Evolutionary conservation across 495 filamentous ascomycete genomes (phyloP), one percentile per base, ranked within the genome.

Genomic region (Lasiosphaeriaceae sp.): DNA sequence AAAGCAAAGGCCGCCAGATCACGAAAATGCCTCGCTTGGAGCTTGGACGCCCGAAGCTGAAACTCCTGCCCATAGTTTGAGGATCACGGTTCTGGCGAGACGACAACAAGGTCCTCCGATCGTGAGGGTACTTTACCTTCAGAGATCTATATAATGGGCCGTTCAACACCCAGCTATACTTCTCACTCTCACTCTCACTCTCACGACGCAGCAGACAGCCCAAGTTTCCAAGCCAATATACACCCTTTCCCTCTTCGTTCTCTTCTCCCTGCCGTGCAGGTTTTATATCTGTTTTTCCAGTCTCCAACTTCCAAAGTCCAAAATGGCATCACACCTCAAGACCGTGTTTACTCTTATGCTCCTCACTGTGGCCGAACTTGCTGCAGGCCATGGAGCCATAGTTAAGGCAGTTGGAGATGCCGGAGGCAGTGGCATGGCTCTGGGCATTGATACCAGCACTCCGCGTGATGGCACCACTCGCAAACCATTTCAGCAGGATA

Each of bases 391-490:
- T 61, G 73, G 70, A 24, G 79, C 74, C 41, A 82, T 82, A 65
- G 70, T 71, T 49, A 47, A 60, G 9, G 79, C 79, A 6, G 67
- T 63, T 17, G 79, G 79, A 31, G 68, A 82, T 55, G 72, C 71
- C 16, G 79, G 79, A 19, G 79, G 79, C 31, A 66, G 65, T 7
- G 73, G 79, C 61, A 78, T 74, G 66, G 69, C 67, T n/a, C 67
- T 77, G 2, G 72, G 74, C 52, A 70, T 82, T 58, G 72, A 81
- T 61, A 67, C 72, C 46, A 61, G 59, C 52, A 82, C 79, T 5
- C 79, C 79, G 14, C 78, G 79, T 17, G 77, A 79, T 52, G 79
- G 79, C 31, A 80, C 79, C n/a, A 57, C 68, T 3, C 75, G 79
- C 26, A 61, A 59, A 9, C 79, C 79, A 7, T 81, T 81, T 69